Evolutionary conservation across 768 basidiomycete genomes (phyloP).

Genomic region (Phanerodontia chrysosporium): DNA sequence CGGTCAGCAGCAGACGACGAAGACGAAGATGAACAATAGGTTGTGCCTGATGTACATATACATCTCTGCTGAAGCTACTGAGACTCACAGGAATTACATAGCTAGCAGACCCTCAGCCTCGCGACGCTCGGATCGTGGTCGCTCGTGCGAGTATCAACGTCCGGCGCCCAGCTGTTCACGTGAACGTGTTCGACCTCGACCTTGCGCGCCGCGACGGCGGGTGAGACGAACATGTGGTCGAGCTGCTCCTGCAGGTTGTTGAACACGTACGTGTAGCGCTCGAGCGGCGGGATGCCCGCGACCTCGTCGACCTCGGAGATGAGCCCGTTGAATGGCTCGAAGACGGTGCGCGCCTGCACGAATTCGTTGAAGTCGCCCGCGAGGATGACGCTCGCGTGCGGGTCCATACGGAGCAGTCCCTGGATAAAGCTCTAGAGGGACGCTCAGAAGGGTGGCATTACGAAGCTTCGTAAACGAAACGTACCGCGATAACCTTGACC

Average conservation of each 20-base stretch:
- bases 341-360: conserved; percentile 48
- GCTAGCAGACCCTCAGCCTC: conserved; percentile 23
- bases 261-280: conserved; percentile 58
- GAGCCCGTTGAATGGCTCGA: conserved; percentile 37
- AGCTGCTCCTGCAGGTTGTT: conserved; percentile 55
- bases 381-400: conserved; percentile 43
- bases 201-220: conserved; percentile 32
- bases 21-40: neutral
- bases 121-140: conserved; percentile 61
- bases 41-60: neutral
- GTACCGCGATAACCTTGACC: conserved; percentile 45
- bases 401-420: conserved; percentile 38
- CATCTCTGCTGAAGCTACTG: too few relatives aligned
- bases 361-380: conserved; percentile 64
- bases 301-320: conserved; percentile 48
- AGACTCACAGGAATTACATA: too few relatives aligned
- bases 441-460: neutral
- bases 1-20: conserved; percentile 6
- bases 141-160: conserved; percentile 38
- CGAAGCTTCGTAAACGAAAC: conserved; percentile 15
- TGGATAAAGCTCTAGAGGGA: conserved; percentile 42
- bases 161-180: conserved; percentile 52
- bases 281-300: conserved; percentile 39
- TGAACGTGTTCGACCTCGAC: conserved; percentile 53
- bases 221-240: conserved; percentile 50